phyloP scores from a whole-genome alignment of 225 moss, liverwort and hornwort genomes.

The Climacium dendroides region DNA sequence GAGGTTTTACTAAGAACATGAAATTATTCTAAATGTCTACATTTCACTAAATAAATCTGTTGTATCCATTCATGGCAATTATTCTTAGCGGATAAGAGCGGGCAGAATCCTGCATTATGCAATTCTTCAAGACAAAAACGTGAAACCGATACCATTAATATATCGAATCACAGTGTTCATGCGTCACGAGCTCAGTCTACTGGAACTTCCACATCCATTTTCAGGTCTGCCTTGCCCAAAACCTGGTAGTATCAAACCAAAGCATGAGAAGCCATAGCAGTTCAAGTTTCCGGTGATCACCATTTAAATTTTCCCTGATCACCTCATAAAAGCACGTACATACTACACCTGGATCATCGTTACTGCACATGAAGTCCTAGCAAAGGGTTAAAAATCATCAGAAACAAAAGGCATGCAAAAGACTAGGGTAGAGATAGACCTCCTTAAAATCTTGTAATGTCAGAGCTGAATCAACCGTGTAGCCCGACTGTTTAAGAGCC shows the following conservation, averaged over 20 bases:
- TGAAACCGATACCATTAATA: neutral
- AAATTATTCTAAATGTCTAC: neutral
- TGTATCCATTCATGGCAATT: neutral
- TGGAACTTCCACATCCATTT: slow-evolving; percentile 95
- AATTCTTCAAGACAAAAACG: neutral
- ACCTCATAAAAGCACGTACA: neutral
- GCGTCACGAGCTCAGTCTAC: slow-evolving; percentile 35
- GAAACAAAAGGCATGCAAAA: neutral
- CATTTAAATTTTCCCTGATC: too few species aligned
- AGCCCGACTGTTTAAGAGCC: slow-evolving; percentile 80
- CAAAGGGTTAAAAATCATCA: neutral
- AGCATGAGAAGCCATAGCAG: neutral
- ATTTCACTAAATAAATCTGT: neutral
- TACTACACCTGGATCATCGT: neutral
- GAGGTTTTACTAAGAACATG: neutral
- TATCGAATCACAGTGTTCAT: neutral
- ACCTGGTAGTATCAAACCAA: slow-evolving; percentile 31
- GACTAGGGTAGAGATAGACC: slow-evolving; percentile 15
- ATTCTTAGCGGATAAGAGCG: neutral
- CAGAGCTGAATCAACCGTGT: slow-evolving; percentile 60
- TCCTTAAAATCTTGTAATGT: slow-evolving; percentile 60
- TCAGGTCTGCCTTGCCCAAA: slow-evolving; percentile 60
- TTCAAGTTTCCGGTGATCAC: neutral
- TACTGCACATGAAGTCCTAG: neutral
- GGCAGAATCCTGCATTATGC: neutral